These are phyloP conservation scores for Terfezia claveryi DNA, from an alignment of 495 filamentous ascomycete genomes.

Conservation along the genomic window DNA sequence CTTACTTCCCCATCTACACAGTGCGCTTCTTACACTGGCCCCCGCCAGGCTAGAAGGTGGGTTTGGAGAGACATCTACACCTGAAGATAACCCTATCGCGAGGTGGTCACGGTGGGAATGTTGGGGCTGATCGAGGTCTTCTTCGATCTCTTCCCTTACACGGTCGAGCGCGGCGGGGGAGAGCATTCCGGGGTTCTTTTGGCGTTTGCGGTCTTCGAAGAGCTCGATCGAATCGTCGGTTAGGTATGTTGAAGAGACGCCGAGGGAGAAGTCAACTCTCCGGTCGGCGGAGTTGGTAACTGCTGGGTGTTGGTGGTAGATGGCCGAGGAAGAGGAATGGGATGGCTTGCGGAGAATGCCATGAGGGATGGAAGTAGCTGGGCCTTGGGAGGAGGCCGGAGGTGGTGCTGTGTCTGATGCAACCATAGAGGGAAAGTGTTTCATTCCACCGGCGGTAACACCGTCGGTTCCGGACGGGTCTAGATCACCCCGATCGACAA, in stretches of 20 bases:
- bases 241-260: constrained; percentile 37
- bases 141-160: constrained; percentile 26
- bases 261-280: constrained; percentile 56
- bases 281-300: constrained; percentile 27
- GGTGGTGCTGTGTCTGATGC: neutral
- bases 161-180: constrained; percentile 24
- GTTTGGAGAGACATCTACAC: no score
- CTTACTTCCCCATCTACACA: no score
- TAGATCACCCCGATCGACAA: constrained; percentile 16
- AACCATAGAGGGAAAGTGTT: neutral
- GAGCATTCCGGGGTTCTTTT: constrained; percentile 21
- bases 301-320: constrained; percentile 3
- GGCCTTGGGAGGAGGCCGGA: constrained; percentile 8
- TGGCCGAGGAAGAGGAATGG: neutral
- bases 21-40: no score
- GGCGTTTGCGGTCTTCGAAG: constrained; percentile 30
- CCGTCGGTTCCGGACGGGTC: constrained; percentile 4
- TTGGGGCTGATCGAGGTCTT: neutral
- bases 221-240: constrained; percentile 47
- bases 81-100: neutral
- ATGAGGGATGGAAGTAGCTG: neutral
- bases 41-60: no score
- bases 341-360: neutral
- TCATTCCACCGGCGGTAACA: constrained; percentile 19
- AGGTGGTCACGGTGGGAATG: neutral